Base-by-base conservation (phyloP, 306 rosid species). In the Prunus armeniaca region DNA sequence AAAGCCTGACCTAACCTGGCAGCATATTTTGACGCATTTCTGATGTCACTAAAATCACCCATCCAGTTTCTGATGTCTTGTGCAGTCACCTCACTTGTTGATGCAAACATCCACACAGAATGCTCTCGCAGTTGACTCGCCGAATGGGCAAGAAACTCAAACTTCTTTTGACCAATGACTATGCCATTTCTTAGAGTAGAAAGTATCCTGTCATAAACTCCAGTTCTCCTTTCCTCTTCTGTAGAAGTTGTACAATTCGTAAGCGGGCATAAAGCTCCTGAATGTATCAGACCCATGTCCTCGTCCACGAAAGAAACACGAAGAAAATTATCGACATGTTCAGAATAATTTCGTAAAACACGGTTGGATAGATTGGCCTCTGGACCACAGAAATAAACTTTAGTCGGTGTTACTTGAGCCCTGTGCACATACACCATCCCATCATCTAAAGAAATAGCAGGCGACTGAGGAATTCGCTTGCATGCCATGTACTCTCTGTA, bases 81-180 rank as follows among this genome's bases (percentile, higher is more conserved):
- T 2, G 87, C 87, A 10, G 56, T 76, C 12, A 78, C 81, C 3
- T 78, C 87, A 9, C 41, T 66, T 72, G 84, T 83, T 30, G 87
- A 78, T 49, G 89, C 85, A 78, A 86, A 86, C 87, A 86, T 86
- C 89, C 89, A 86, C 25, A 38, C 57, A 1, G 88, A 83, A 14
- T 72, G 76, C 9, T 86, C 85, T 3, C 76, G 32, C 24, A 83
- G 9, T 50, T 86, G 87, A 76, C 85, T 86, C 0, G 75, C 34
- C 5, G 89, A 80, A 24, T 41, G 81, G 5, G 82, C 89, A 32
- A 86, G 86, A 81, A 86, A 72, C 84, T 86, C 86, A 8, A 86
- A 83, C 76, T 75, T 86, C 78, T 72, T 83, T 0, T 65, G 73
- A 24, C 89, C 87, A 72, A 86, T 81, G 15, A 75, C 58, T 10